Base-by-base conservation (phyloP, 208 protist genomes). In the Wallacemonas sp. region DNA sequence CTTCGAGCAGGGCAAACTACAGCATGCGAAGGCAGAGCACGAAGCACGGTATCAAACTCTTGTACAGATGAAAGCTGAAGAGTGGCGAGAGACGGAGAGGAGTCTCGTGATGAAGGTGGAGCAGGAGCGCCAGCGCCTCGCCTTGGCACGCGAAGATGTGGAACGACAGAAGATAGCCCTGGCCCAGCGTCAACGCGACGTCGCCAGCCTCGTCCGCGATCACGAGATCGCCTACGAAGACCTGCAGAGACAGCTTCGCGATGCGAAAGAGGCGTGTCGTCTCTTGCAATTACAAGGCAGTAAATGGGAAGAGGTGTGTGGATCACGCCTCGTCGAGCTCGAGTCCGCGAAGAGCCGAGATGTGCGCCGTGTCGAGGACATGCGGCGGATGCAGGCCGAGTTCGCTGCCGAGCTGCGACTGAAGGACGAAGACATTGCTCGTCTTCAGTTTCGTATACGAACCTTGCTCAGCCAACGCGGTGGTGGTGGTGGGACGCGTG, bases 241-340 rank as follows among this genome's bases (percentile, higher is more conserved):
- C 42, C 30, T 70, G 34, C 56, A 72, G 38, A 39, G 31, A 14
- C 77, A 69, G 19, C 60, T 80, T 14, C 24, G 64, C 21, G 75
- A 82, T 19, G 65, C 82, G 60, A 70, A 81, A 53, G 78, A 93
- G 46, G 70, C 80, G 62, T 56, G 78, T 30, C 78, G 78, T 11
- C 66, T 67, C 2, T 44, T 85, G 27, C 80, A 77, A 21, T 55
- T 87, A 51, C 82, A 90, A 53, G 66, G 58, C 31, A 69, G 65
- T 30, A 80, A 90, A 62, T 88, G 79, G 76, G 90, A 95, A 64
- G 90, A 95, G 59, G 72, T 95, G 21, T 85, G 86, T 47, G 76
- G 56, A 8, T 72, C 80, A 21, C 84, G 86, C 6, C 78, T 95
- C 46, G 75, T 87, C 44, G 86, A 95, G 70, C 55, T 76, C 2